Base-by-base conservation (phyloP, 1,139 yeast species). In the Citeromyces hawaiiensis region DNA sequence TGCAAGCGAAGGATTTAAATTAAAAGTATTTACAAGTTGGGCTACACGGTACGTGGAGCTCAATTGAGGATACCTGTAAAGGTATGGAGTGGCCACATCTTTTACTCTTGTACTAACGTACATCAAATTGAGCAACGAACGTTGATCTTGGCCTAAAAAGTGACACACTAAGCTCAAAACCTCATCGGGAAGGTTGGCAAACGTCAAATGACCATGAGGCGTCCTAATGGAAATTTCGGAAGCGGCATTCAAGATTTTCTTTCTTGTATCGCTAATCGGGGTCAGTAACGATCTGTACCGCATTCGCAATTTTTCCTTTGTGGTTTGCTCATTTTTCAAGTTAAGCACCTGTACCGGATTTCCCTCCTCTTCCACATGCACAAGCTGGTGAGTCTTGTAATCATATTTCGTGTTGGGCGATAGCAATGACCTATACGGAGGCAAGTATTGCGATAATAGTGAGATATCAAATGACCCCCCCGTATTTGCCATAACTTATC, bases 1-100 rank as follows among this genome's bases (percentile, higher is more conserved):
- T 0, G 88, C 88, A 38, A 80, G 66, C 4, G 61, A 62, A 2
- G 72, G 65, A 47, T 71, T 71, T 39, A 70, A 61, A 36, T 82
- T 62, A 15, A 85, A 56, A 8, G 76, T 68, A 1, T 87, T 67
- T 8, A 85, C 74, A 51, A 85, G 77, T 56, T 83, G 94, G 1
- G 83, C 91, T 42, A 83, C 70, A 38, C 94, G 60, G 52, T 78
- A 85, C 4, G 87, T 76, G 3, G 91, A 76, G 0, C 72, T 67
- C 48, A 85, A 70, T 13, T 50, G 47, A 11, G 87, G 72, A n/a
- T 58, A 47, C 16, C 61, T 55, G 53, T 82, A 85, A 16, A 82
- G 57, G 29, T 66, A 61, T 2, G 69, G 68, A 48, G 76, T 74
- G 8, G 76, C 64, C n/a, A 72, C 59, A 36, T 54, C 56, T 50